Percentiles rank a stretch among this genome's conserved stretches.
phyloP scores from a whole-genome alignment of 148 eudicot species.

The Nepenthes gracilis region DNA sequence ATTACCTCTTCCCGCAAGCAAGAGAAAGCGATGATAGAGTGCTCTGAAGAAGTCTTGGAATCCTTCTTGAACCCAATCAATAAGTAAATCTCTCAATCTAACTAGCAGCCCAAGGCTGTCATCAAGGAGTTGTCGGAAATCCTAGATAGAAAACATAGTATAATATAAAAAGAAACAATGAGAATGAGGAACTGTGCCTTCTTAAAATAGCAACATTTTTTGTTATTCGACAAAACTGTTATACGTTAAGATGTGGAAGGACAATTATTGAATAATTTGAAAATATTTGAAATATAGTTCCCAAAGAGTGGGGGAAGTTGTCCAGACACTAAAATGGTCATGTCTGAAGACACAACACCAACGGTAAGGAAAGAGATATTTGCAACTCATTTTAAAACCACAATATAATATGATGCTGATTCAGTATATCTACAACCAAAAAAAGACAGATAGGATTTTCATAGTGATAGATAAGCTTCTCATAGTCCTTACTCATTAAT shows the following conservation, averaged over 20 bases:
- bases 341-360: not conserved
- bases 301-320: not conserved
- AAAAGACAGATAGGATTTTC: not conserved
- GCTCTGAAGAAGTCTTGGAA: conserved; percentile 76
- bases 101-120: conserved; percentile 49
- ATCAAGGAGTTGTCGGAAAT: conserved; percentile 76
- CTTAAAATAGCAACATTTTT: too few species aligned
- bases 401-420: not conserved
- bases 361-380: not conserved
- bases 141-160: conserved; percentile 28
- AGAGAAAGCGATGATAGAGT: conserved; percentile 54
- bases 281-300: not conserved
- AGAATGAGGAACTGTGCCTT: too few species aligned
- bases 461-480: too few species aligned
- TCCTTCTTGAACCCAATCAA: conserved; percentile 95
- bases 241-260: not conserved
- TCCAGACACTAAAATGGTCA: not conserved
- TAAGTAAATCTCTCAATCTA: conserved; percentile 51
- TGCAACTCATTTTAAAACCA: not conserved
- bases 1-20: conserved; percentile 61
- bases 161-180: not conserved
- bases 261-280: not conserved
- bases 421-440: not conserved
- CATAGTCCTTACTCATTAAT: too few species aligned
- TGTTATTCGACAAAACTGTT: too few species aligned